Conservation (phyloP, 2,329 filamentous ascomycete species). For the Aspergillus quadricinctus region DNA sequence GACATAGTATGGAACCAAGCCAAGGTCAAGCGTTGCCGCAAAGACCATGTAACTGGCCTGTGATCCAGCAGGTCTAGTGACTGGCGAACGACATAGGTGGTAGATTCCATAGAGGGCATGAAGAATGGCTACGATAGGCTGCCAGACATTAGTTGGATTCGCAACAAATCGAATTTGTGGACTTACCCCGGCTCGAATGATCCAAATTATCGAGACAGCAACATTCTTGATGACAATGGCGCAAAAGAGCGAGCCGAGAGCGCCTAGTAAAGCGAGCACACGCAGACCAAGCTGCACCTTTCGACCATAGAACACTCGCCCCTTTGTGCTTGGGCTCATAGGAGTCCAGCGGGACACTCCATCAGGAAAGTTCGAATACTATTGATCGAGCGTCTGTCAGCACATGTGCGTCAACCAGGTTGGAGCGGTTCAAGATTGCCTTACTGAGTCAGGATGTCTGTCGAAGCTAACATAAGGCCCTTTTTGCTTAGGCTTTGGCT, state of each 20-base stretch:
- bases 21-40: slow-evolving; percentile 67
- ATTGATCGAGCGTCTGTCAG: slow-evolving; percentile 5
- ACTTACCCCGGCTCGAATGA: slow-evolving; percentile 71
- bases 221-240: slow-evolving; percentile 72
- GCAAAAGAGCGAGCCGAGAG: slow-evolving; percentile 67
- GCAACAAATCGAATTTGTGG: background rate
- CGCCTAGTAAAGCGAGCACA: slow-evolving; percentile 62
- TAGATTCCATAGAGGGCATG: slow-evolving; percentile 75
- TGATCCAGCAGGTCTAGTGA: slow-evolving; percentile 68
- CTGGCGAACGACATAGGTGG: slow-evolving; percentile 68
- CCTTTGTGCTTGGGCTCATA: slow-evolving; percentile 67
- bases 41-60: slow-evolving; percentile 89
- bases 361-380: slow-evolving; percentile 55
- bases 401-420: background rate
- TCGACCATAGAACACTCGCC: slow-evolving; percentile 65
- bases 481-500: slow-evolving; percentile 59
- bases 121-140: slow-evolving; percentile 72
- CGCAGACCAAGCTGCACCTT: slow-evolving; percentile 66
- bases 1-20: slow-evolving; percentile 59
- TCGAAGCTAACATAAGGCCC: slow-evolving; percentile 81
- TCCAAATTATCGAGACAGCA: slow-evolving; percentile 63
- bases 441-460: slow-evolving; percentile 72
- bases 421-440: slow-evolving; percentile 19
- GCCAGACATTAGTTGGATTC: background rate
- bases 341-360: slow-evolving; percentile 58